Conservation (phyloP, 768 basidiomycete genomes). For the Leucogyrophana mollusca region DNA sequence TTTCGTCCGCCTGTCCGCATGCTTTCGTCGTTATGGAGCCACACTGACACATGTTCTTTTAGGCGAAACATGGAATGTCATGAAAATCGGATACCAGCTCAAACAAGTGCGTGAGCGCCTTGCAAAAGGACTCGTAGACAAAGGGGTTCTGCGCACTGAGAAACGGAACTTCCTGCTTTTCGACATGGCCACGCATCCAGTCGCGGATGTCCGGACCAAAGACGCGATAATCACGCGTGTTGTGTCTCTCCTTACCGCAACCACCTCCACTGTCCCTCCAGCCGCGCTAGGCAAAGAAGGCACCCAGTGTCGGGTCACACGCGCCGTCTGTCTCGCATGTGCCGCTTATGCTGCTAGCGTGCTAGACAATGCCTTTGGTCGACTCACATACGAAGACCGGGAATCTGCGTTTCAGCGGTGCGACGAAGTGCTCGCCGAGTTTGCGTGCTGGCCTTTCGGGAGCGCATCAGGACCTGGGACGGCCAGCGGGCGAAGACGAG, state of each 20-base stretch:
- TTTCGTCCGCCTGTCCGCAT: not conserved
- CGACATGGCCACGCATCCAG: slow-evolving; percentile 99
- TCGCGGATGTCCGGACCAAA: slow-evolving; percentile 90
- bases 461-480: slow-evolving; percentile 33
- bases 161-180: slow-evolving; percentile 98
- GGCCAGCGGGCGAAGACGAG: slow-evolving; percentile 39
- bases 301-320: slow-evolving; percentile 73
- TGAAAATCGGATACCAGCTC: slow-evolving; percentile 99
- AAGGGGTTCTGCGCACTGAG: slow-evolving; percentile 97
- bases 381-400: slow-evolving; percentile 88
- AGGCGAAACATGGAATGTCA: slow-evolving; percentile 99
- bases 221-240: slow-evolving; percentile 79
- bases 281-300: slow-evolving; percentile 74
- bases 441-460: slow-evolving; percentile 87
- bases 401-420: slow-evolving; percentile 92
- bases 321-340: slow-evolving; percentile 85
- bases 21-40: not conserved
- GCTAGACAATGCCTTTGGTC: slow-evolving; percentile 88
- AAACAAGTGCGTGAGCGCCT: slow-evolving; percentile 98
- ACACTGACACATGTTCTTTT: slow-evolving; percentile 3
- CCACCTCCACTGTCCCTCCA: slow-evolving; percentile 77
- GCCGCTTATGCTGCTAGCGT: slow-evolving; percentile 95
- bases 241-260: slow-evolving; percentile 75
- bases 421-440: slow-evolving; percentile 93
- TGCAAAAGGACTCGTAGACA: slow-evolving; percentile 96